phyloP scores from a whole-genome alignment of 352 stramenopile species.

The Globisporangium emineosum region DNA sequence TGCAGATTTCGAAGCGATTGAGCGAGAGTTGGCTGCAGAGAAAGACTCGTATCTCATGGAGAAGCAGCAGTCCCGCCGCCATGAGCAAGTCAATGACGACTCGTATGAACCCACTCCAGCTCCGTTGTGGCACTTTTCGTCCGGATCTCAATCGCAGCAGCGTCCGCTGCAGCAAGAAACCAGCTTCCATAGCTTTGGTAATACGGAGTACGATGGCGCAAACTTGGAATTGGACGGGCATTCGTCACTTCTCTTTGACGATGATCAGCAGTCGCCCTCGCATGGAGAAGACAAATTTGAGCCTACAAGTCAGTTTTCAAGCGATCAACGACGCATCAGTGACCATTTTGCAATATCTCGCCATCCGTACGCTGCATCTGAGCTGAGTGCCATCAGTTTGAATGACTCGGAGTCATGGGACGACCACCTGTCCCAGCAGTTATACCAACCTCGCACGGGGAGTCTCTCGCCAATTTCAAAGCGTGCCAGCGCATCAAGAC shows the following conservation, averaged over 20 bases:
- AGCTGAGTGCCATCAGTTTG: slow-evolving; percentile 74
- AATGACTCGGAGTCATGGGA: slow-evolving; percentile 80
- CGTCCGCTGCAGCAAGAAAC: background rate
- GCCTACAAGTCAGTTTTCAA: slow-evolving; percentile 9
- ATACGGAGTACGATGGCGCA: slow-evolving; percentile 12
- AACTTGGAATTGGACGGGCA: slow-evolving; percentile 40
- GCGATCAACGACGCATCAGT: slow-evolving; percentile 15
- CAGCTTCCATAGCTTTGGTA: background rate
- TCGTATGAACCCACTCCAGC: background rate
- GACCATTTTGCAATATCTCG: slow-evolving; percentile 18
- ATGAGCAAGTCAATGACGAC: background rate
- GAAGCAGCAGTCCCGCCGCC: slow-evolving; percentile 14
- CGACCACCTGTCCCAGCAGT: slow-evolving; percentile 43
- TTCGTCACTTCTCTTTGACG: slow-evolving; percentile 45
- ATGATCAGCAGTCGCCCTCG: background rate
- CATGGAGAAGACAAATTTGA: slow-evolving; percentile 20
- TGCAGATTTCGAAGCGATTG: slow-evolving; percentile 75
- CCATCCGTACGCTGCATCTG: slow-evolving; percentile 27
- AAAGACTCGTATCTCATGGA: slow-evolving; percentile 58
- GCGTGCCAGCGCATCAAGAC: slow-evolving; percentile 3
- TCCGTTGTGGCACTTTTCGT: slow-evolving; percentile 8
- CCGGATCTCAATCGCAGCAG: slow-evolving; percentile 2
- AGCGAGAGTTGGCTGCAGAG: slow-evolving; percentile 59
- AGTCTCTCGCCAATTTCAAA: slow-evolving; percentile 20
- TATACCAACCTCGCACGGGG: slow-evolving; percentile 7